Evolutionary conservation across 2,329 filamentous ascomycete genomes (phyloP).

Genomic region (Pseudopyricularia cyperi): DNA sequence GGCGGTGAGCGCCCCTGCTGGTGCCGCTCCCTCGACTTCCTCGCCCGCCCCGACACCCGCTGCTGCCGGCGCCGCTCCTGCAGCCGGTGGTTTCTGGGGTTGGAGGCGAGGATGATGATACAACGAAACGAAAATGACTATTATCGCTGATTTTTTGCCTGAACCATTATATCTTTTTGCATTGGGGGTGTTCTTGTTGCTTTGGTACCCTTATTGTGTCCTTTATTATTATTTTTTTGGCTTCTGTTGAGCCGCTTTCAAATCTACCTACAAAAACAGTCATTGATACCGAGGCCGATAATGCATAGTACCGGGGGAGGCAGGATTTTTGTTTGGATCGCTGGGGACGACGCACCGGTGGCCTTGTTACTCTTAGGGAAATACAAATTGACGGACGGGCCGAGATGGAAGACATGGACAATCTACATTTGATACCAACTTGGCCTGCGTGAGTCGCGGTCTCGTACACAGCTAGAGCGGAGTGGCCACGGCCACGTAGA

Average conservation of each 20-base stretch:
- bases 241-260: background rate
- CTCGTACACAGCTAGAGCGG: no score
- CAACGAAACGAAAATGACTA: background rate
- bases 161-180: conserved; percentile 3
- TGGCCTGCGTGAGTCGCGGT: no score
- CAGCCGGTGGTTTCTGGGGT: conserved; percentile 41
- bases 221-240: background rate
- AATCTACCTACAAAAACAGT: no score
- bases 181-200: background rate
- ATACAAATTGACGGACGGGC: no score
- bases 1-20: conserved; percentile 5
- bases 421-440: no score
- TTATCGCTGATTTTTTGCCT: background rate
- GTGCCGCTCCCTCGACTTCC: conserved; percentile 9
- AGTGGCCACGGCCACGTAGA: no score
- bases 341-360: no score
- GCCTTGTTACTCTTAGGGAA: background rate
- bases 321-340: background rate
- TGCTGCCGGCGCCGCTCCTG: conserved; percentile 4
- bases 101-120: conserved; percentile 27
- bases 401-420: no score
- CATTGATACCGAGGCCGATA: no score
- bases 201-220: background rate
- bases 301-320: no score
- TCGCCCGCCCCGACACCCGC: background rate